Conservation (phyloP, 805 yeast species). For the Yarrowia sp. region DNA sequence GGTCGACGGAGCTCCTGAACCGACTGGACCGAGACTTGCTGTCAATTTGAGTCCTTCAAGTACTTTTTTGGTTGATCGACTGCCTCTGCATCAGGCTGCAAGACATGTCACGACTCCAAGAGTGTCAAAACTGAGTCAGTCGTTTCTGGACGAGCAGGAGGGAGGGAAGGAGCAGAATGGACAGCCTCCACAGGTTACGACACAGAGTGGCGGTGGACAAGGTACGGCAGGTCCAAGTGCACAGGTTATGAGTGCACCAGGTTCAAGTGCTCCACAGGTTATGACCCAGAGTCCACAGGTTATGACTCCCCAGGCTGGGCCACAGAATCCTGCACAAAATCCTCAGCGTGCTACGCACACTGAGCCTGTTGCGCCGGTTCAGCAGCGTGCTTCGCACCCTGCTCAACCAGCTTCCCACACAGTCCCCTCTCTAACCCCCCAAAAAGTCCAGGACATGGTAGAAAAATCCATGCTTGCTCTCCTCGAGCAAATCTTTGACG, state of each 20-base stretch:
- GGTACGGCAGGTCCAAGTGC: too few species aligned
- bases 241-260: too few species aligned
- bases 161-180: not conserved
- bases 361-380: too few species aligned
- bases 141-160: not conserved
- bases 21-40: not conserved
- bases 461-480: not conserved
- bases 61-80: not conserved
- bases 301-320: too few species aligned
- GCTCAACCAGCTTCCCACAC: too few species aligned
- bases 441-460: slow-evolving; percentile 1
- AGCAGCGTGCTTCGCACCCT: too few species aligned
- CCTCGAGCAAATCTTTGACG: not conserved
- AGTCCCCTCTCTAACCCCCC: not conserved
- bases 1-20: not conserved
- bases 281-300: too few species aligned
- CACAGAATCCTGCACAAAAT: too few species aligned
- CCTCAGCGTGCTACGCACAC: too few species aligned
- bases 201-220: too few species aligned
- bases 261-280: too few species aligned
- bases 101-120: not conserved
- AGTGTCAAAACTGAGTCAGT: not conserved
- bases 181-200: too few species aligned
- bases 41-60: not conserved
- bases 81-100: not conserved